phyloP scores from a whole-genome alignment of 441 rosid species.

The Hypseocharis bilobata region DNA sequence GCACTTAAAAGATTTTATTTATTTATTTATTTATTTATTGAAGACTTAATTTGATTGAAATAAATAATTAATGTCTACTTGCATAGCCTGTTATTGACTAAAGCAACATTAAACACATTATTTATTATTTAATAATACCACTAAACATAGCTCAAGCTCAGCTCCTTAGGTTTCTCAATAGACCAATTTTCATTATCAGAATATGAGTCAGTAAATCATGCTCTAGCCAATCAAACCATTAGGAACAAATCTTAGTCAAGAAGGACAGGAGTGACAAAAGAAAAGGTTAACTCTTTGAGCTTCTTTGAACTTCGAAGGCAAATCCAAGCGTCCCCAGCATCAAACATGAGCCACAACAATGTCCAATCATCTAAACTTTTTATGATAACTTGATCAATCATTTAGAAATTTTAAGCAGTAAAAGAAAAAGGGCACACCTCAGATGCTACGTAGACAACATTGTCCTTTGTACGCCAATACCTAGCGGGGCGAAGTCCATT shows the following conservation, averaged over 20 bases:
- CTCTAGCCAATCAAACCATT: not conserved
- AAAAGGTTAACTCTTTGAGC: not conserved
- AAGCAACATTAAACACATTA: not conserved
- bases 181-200: not conserved
- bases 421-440: slow-evolving; percentile 54
- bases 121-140: too few relatives aligned
- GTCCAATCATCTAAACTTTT: slow-evolving; percentile 3
- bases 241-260: not conserved
- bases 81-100: not conserved
- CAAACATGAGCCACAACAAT: not conserved
- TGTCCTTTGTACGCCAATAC: slow-evolving; percentile 90
- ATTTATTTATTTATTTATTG: not conserved
- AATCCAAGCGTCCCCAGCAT: not conserved
- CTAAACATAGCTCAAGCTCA: too few relatives aligned
- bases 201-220: not conserved
- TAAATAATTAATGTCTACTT: not conserved
- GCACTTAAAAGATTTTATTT: not conserved
- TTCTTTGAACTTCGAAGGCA: not conserved
- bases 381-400: slow-evolving; percentile 4
- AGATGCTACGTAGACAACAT: slow-evolving; percentile 93
- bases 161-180: too few relatives aligned
- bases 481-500: slow-evolving; percentile 99
- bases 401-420: slow-evolving; percentile 20
- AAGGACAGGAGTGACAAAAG: not conserved
- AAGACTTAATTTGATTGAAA: not conserved